Conservation (phyloP, 345 rosid genomes). For the Populus alba region DNA sequence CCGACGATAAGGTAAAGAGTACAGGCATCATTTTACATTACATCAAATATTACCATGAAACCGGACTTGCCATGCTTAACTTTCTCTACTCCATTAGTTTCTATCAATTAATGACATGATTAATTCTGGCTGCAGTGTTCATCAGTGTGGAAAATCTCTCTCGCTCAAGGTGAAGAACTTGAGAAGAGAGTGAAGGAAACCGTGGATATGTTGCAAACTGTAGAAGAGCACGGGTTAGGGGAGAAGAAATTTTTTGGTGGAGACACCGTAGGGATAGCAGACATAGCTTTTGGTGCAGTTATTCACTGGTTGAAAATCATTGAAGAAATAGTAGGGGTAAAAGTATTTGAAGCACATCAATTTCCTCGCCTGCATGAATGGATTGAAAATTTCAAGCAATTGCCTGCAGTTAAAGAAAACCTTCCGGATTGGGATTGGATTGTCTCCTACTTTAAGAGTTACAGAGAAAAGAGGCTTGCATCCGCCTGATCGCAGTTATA, state of each 20-base stretch:
- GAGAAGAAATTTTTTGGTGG: neutral
- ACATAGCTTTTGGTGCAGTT: neutral
- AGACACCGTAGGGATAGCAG: neutral
- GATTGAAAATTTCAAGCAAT: neutral
- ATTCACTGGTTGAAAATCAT: neutral
- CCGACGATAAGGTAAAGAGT: neutral
- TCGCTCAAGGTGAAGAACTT: neutral
- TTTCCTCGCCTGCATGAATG: constrained; percentile 1
- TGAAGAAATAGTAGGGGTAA: neutral
- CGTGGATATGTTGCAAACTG: neutral
- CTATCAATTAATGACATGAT: neutral
- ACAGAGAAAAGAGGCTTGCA: neutral
- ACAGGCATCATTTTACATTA: too few species aligned
- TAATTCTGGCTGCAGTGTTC: neutral
- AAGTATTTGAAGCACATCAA: neutral
- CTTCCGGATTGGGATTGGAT: neutral
- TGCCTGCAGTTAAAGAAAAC: neutral
- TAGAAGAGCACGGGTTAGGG: neutral
- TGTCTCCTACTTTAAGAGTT: neutral
- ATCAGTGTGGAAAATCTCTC: neutral
- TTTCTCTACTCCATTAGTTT: neutral
- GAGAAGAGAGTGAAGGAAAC: neutral
- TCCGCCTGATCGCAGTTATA: neutral
- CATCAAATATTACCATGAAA: neutral
- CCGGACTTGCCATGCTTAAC: neutral